phyloP scores from a whole-genome alignment of 106 monocot genomes.

The Triglochin maritima region DNA sequence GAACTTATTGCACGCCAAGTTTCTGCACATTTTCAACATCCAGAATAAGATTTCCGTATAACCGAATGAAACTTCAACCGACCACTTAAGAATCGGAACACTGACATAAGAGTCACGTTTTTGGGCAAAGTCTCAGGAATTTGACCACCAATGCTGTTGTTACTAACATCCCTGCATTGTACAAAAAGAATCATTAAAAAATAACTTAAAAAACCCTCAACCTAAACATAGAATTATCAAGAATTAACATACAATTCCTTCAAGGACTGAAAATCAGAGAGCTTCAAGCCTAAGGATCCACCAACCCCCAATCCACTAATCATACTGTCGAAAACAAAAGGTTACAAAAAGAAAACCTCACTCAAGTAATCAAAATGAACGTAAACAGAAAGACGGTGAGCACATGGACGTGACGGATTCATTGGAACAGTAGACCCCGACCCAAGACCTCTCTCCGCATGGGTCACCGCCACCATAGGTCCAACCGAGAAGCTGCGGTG shows the following conservation, averaged over 20 bases:
- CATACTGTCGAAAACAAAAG: constrained; percentile 20
- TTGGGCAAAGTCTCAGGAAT: constrained; percentile 51
- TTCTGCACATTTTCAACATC: constrained; percentile 13
- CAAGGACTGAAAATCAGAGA: constrained; percentile 34
- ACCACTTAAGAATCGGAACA: not conserved
- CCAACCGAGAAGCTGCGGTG: constrained; percentile 40
- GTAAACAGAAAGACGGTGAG: not conserved
- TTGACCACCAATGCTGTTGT: constrained; percentile 51
- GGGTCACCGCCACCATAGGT: constrained; percentile 31
- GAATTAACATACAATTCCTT: constrained; percentile 32
- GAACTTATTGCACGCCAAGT: constrained; percentile 38
- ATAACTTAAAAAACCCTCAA: no score
- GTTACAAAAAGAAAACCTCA: not conserved
- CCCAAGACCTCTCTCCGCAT: constrained; percentile 35
- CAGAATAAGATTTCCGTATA: not conserved
- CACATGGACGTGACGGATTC: constrained; percentile 45
- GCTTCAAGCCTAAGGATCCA: constrained; percentile 32
- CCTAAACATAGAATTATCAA: no score
- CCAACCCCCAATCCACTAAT: constrained; percentile 41
- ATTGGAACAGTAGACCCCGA: constrained; percentile 34
- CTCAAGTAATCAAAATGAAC: no score
- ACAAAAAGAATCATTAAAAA: not conserved
- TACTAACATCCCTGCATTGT: constrained; percentile 44
- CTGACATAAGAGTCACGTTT: constrained; percentile 48
- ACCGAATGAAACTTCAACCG: not conserved